Evolutionary conservation across 257 asterid genomes (phyloP).

Genomic region (Cruciata laevipes): DNA sequence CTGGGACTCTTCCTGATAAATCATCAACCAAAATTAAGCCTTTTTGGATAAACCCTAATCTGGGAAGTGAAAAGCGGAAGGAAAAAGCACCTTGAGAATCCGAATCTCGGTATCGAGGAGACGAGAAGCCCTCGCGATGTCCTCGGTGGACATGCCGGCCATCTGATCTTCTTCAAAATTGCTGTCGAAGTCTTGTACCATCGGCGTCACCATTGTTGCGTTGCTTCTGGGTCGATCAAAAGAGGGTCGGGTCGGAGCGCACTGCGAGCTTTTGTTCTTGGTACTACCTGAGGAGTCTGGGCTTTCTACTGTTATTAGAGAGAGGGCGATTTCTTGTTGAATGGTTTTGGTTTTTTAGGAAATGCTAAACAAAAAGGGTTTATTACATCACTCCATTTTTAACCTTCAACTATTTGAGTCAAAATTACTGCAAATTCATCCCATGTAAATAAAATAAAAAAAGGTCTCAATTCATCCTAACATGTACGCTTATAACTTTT

Average conservation of each 20-base stretch:
- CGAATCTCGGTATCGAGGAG: constrained; percentile 83
- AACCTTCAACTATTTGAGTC: too few species aligned
- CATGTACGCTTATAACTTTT: too few species aligned
- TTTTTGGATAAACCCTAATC: not conserved
- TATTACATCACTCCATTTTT: too few species aligned
- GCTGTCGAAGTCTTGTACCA: constrained; percentile 75
- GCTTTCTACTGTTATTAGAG: too few species aligned
- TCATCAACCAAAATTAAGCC: constrained; percentile 4
- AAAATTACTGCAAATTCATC: too few species aligned
- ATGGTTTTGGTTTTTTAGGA: not conserved
- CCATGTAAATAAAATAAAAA: too few species aligned
- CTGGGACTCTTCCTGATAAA: constrained; percentile 64
- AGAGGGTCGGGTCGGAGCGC: not conserved
- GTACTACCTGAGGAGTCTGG: too few species aligned
- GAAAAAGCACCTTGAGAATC: constrained; percentile 48
- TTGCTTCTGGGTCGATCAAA: not conserved
- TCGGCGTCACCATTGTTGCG: constrained; percentile 62
- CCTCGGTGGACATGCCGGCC: constrained; percentile 73
- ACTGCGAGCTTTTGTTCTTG: too few species aligned
- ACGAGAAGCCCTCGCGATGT: constrained; percentile 77
- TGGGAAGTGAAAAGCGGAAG: not conserved
- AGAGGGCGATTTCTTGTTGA: not conserved
- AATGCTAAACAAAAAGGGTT: too few species aligned
- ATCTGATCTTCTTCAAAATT: constrained; percentile 76
- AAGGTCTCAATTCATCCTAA: too few species aligned